Evolutionary conservation across 1,139 yeast genomes (phyloP).

Genomic region (Suhomyces coccinellae): DNA sequence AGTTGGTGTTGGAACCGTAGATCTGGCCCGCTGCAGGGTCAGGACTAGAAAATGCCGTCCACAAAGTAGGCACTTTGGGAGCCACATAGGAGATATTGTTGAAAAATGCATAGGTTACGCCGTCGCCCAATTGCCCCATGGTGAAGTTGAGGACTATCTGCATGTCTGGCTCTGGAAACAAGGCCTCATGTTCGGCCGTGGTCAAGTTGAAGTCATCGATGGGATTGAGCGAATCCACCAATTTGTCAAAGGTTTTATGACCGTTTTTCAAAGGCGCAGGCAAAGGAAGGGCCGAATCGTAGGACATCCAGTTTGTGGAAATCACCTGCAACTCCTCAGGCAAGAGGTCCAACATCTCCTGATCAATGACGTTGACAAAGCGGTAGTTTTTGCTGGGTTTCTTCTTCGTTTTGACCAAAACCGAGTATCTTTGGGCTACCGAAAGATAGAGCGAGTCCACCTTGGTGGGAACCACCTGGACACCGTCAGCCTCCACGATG

Average conservation of each 20-base stretch:
- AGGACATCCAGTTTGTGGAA: slow-evolving; percentile 55
- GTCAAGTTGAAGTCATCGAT: slow-evolving; percentile 57
- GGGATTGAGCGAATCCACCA: slow-evolving; percentile 23
- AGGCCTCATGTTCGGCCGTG: slow-evolving; percentile 43
- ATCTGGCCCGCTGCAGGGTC: slow-evolving; percentile 47
- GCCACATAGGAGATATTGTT: slow-evolving; percentile 61
- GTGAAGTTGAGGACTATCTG: slow-evolving; percentile 57
- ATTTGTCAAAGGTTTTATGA: slow-evolving; percentile 20
- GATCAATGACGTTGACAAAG: slow-evolving; percentile 62
- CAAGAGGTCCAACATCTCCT: slow-evolving; percentile 63
- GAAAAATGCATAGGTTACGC: slow-evolving; percentile 75
- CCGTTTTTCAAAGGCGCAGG: slow-evolving; percentile 19
- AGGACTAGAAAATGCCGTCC: slow-evolving; percentile 54
- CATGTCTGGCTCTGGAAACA: slow-evolving; percentile 60
- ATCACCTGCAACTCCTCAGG: slow-evolving; percentile 55
- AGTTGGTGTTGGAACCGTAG: slow-evolving; percentile 68
- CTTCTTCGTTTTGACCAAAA: slow-evolving; percentile 55
- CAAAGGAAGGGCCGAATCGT: slow-evolving; percentile 35
- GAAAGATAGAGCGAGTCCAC: slow-evolving; percentile 63
- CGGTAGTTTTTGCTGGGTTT: slow-evolving; percentile 51
- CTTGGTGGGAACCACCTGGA: slow-evolving; percentile 55
- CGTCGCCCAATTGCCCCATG: slow-evolving; percentile 72
- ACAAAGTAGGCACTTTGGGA: slow-evolving; percentile 68
- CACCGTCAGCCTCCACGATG: slow-evolving; percentile 75
- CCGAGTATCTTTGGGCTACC: slow-evolving; percentile 71